phyloP scores from a whole-genome alignment of 2,329 filamentous ascomycete genomes.

The Phialemonium atrogriseum region DNA sequence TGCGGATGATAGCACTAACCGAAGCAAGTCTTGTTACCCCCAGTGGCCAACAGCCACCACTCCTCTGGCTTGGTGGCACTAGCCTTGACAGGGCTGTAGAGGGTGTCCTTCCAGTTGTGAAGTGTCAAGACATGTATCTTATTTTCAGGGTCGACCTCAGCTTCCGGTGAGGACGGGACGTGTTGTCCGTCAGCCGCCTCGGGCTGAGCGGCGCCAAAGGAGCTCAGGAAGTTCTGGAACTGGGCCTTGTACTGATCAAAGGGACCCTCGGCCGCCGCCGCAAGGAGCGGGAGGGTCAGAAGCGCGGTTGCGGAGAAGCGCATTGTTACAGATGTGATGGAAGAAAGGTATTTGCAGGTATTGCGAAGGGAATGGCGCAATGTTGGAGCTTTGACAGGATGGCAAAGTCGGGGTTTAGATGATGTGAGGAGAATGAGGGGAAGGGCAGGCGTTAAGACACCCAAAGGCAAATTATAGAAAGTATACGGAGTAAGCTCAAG shows the following conservation, averaged over 20 bases:
- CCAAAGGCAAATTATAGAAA: too few relatives aligned
- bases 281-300: constrained; percentile 48
- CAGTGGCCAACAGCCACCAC: constrained; percentile 68
- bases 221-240: constrained; percentile 56
- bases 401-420: too few relatives aligned
- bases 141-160: constrained; percentile 28
- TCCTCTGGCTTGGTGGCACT: constrained; percentile 57
- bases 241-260: constrained; percentile 53
- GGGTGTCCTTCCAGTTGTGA: constrained; percentile 61
- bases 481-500: too few relatives aligned
- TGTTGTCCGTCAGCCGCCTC: constrained; percentile 27
- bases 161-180: constrained; percentile 29
- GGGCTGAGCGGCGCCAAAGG: constrained; percentile 45
- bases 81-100: constrained; percentile 53
- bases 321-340: constrained; percentile 35
- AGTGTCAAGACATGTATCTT: constrained; percentile 54
- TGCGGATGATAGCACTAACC: constrained; percentile 29
- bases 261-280: constrained; percentile 40
- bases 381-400: too few relatives aligned
- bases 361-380: too few relatives aligned
- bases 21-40: constrained; percentile 71
- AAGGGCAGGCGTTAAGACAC: too few relatives aligned
- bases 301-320: constrained; percentile 45
- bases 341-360: too few relatives aligned
- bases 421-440: too few relatives aligned